Evolutionary conservation across 768 basidiomycete genomes (phyloP).

Genomic region (Cytidiella melzeri): DNA sequence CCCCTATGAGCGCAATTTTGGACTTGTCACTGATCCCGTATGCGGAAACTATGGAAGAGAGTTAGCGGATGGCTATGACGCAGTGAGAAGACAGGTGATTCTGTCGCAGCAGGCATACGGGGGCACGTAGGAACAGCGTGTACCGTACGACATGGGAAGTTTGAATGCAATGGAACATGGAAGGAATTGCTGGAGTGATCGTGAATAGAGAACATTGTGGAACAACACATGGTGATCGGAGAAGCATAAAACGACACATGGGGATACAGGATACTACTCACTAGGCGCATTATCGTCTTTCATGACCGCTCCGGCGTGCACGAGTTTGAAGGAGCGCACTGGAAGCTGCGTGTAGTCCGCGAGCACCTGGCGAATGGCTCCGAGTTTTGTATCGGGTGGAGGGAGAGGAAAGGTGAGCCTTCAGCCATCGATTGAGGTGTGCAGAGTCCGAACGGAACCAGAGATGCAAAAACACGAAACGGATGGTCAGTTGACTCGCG

Average conservation of each 20-base stretch:
- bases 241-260: conserved; percentile 6
- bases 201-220: not conserved
- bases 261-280: no score
- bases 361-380: conserved; percentile 50
- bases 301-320: conserved; percentile 88
- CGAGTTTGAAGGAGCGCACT: conserved; percentile 69
- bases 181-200: not conserved
- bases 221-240: not conserved
- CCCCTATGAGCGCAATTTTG: conserved; percentile 64
- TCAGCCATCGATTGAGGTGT: not conserved
- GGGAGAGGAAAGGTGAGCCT: conserved; percentile 53
- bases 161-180: no score
- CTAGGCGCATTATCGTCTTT: conserved; percentile 69
- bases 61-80: conserved; percentile 5
- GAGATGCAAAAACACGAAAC: conserved; percentile 1
- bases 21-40: conserved; percentile 69
- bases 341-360: conserved; percentile 74
- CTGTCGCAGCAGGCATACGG: no score
- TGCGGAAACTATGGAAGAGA: conserved; percentile 48
- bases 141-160: no score
- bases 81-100: no score
- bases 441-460: not conserved
- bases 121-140: no score
- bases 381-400: conserved; percentile 50
- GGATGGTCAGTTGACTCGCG: conserved; percentile 6